Evolutionary conservation across 139 green algal genomes (phyloP).

Genomic region (Haematococcus lacustris): DNA sequence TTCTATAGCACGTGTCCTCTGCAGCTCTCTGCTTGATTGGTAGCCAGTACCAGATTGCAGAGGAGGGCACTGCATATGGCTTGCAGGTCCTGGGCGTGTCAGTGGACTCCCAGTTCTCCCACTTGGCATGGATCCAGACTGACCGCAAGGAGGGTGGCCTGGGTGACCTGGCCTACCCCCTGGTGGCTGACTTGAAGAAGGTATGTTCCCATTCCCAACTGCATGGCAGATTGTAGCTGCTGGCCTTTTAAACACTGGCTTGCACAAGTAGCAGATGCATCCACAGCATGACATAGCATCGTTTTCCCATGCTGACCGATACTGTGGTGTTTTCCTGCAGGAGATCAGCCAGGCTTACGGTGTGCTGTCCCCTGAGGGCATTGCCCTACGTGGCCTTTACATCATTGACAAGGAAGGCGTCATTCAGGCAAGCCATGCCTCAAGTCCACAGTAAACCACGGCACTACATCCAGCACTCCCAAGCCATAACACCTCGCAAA

Average conservation of each 20-base stretch:
- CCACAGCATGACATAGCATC: too few relatives aligned
- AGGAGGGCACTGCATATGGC: too few relatives aligned
- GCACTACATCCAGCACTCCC: too few relatives aligned
- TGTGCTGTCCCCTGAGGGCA: constrained; percentile 77
- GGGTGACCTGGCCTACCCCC: constrained; percentile 91
- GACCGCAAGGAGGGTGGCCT: constrained; percentile 80
- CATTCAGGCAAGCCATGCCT: constrained; percentile 55
- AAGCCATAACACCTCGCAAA: too few relatives aligned
- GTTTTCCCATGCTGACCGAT: not conserved
- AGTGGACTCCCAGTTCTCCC: constrained; percentile 93
- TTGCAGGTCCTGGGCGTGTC: constrained; percentile 76
- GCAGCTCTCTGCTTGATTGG: too few relatives aligned
- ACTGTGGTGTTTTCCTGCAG: not conserved
- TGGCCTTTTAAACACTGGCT: too few relatives aligned
- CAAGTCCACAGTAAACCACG: too few relatives aligned
- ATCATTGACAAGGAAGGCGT: constrained; percentile 92
- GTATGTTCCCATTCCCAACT: too few relatives aligned
- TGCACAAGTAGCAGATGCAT: too few relatives aligned
- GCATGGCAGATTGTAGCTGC: too few relatives aligned
- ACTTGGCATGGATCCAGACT: constrained; percentile 98
- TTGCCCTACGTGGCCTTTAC: constrained; percentile 83
- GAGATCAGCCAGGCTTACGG: constrained; percentile 78
- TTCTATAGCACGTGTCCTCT: too few relatives aligned
- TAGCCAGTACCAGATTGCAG: too few relatives aligned
- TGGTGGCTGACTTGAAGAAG: constrained; percentile 96